Conservation (phyloP, 2,329 filamentous ascomycete genomes). For the Trichoderma cornu-damae region DNA sequence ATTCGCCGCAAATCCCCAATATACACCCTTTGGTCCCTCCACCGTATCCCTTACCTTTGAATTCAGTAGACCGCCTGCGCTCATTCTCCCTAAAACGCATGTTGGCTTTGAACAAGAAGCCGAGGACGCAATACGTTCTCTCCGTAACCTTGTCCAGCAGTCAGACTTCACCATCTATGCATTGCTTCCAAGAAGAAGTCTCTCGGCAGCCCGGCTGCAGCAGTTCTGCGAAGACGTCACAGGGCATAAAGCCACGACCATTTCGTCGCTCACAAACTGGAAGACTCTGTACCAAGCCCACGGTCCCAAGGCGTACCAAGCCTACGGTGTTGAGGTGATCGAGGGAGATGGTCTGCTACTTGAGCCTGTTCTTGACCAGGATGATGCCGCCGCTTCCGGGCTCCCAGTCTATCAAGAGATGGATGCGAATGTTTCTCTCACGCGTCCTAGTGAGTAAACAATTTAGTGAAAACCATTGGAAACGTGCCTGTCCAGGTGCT, state of each 20-base stretch:
- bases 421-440: neutral
- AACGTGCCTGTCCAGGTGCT: neutral
- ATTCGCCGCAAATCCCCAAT: neutral
- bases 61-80: neutral
- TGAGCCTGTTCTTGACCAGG: neutral
- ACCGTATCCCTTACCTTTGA: neutral
- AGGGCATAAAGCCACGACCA: neutral
- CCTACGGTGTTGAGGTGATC: neutral
- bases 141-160: neutral
- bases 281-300: neutral
- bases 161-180: neutral
- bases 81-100: neutral
- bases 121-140: neutral
- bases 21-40: neutral
- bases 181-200: neutral
- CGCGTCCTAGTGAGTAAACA: neutral
- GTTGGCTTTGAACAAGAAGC: neutral
- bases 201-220: neutral
- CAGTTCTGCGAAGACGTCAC: neutral
- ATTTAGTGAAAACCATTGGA: neutral
- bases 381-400: neutral
- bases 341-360: neutral
- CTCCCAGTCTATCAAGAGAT: neutral
- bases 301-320: too few relatives aligned
- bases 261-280: neutral